Conservation (phyloP, 495 filamentous ascomycete genomes). For the Aspergillus incahuasiensis region DNA sequence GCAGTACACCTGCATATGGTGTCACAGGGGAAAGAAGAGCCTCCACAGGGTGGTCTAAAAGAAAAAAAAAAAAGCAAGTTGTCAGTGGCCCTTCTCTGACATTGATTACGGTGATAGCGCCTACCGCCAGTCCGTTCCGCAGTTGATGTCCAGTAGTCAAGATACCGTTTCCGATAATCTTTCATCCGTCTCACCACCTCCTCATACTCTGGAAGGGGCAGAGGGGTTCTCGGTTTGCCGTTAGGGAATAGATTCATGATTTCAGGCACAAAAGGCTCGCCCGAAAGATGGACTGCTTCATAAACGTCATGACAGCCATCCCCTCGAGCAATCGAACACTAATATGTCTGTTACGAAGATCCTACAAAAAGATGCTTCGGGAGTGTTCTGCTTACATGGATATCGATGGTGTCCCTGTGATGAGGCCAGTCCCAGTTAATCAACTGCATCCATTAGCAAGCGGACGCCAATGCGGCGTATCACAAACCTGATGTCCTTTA, state of each 20-base stretch:
- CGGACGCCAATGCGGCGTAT: neutral
- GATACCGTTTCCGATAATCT: slow-evolving; percentile 2
- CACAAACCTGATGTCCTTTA: slow-evolving; percentile 7
- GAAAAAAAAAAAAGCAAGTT: too few species aligned
- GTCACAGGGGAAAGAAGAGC: slow-evolving; percentile 6
- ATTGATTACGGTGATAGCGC: neutral
- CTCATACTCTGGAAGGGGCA: slow-evolving; percentile 3
- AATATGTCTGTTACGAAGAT: neutral
- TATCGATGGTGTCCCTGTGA: slow-evolving; percentile 1
- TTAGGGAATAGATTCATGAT: slow-evolving; percentile 6
- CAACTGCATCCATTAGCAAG: slow-evolving; percentile 2
- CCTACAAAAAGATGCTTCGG: neutral
- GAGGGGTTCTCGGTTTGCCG: slow-evolving; percentile 2
- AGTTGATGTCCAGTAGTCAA: slow-evolving; percentile 7
- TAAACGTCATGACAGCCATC: slow-evolving; percentile 8
- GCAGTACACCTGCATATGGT: slow-evolving; percentile 8
- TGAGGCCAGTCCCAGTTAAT: slow-evolving; percentile 5
- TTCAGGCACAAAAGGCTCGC: slow-evolving; percentile 3
- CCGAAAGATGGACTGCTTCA: slow-evolving; percentile 2
- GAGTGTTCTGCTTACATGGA: slow-evolving; percentile 1
- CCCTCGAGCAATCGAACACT: slow-evolving; percentile 3
- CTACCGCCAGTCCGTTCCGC: slow-evolving; percentile 5
- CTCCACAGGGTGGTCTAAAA: slow-evolving; percentile 5
- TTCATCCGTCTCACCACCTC: slow-evolving; percentile 2
- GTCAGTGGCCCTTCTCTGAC: neutral